Conservation (phyloP, 1,284 basidiomycete species). For the Bondarzewia mesenterica region DNA sequence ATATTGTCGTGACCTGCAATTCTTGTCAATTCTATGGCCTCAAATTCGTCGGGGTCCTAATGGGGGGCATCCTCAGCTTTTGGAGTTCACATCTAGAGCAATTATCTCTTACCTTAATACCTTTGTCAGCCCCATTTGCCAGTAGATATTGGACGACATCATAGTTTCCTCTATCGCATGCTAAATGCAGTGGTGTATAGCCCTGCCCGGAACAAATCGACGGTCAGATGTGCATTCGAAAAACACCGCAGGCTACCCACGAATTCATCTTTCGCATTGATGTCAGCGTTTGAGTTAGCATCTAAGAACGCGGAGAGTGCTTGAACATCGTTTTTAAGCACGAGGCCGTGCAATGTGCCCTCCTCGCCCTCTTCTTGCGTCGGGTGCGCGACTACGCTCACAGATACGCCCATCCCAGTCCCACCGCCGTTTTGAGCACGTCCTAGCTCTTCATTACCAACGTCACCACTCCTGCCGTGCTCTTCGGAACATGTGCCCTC, state of each 20-base stretch:
- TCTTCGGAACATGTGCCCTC: constrained; percentile 23
- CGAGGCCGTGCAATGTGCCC: constrained; percentile 53
- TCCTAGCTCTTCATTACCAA: constrained; percentile 2
- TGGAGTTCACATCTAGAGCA: constrained; percentile 1
- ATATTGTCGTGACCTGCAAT: constrained; percentile 62
- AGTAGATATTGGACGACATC: constrained; percentile 54
- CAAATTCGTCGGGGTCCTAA: constrained; percentile 68
- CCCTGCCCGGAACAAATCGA: constrained; percentile 41
- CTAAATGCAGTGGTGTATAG: constrained; percentile 80
- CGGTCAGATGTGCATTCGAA: constrained; percentile 1
- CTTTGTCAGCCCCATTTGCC: constrained; percentile 54
- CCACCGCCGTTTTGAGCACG: constrained; percentile 26
- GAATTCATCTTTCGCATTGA: constrained; percentile 52
- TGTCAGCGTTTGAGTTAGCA: constrained; percentile 26
- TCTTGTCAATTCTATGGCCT: constrained; percentile 56
- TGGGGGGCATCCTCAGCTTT: constrained; percentile 1
- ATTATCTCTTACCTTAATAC: constrained; percentile 44
- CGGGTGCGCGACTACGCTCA: constrained; percentile 50
- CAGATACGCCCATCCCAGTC: constrained; percentile 49
- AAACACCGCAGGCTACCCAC: constrained; percentile 41
- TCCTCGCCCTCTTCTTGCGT: constrained; percentile 28
- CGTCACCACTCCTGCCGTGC: neutral
- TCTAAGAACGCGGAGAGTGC: constrained; percentile 40
- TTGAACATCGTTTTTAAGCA: constrained; percentile 47
- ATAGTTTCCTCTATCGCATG: constrained; percentile 70